These are phyloP conservation scores for Fimicolochytrium jonesii DNA, from an alignment of 192 early-diverging fungal species.

Conservation along the genomic window DNA sequence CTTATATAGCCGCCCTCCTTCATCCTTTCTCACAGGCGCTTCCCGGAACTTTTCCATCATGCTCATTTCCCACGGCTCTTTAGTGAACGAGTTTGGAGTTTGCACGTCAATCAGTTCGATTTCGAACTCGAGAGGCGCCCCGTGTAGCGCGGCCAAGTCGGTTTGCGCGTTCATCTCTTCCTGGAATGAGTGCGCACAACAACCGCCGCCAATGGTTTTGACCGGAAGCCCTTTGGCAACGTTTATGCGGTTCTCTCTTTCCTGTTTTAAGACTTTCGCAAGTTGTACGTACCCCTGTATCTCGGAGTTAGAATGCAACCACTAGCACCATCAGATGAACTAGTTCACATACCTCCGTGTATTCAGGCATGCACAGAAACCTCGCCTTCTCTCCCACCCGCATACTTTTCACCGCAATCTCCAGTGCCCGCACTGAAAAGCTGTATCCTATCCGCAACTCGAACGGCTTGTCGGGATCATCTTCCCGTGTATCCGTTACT, in stretches of 20 bases:
- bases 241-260: constrained; percentile 33
- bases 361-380: constrained; percentile 48
- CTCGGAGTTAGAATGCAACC: too few relatives aligned
- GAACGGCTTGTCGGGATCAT: constrained; percentile 36
- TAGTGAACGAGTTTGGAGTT: constrained; percentile 33
- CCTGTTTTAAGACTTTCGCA: constrained; percentile 42
- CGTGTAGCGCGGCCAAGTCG: constrained; percentile 33
- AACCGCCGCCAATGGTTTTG: constrained; percentile 28
- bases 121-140: constrained; percentile 46
- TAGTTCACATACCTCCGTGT: constrained; percentile 30
- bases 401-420: constrained; percentile 48
- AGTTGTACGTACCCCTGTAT: constrained; percentile 50
- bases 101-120: constrained; percentile 46
- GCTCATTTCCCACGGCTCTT: constrained; percentile 50
- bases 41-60: constrained; percentile 43
- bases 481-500: constrained; percentile 35
- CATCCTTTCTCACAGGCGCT: constrained; percentile 35
- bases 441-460: constrained; percentile 48
- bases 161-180: constrained; percentile 25
- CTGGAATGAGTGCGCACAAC: constrained; percentile 35
- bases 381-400: constrained; percentile 36
- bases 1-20: constrained; percentile 35
- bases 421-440: constrained; percentile 46
- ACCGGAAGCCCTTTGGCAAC: constrained; percentile 36
- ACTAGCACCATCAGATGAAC: too few relatives aligned